Base-by-base conservation (phyloP, 139 green algal genomes). In the Chlamydomonas asymmetrica region DNA sequence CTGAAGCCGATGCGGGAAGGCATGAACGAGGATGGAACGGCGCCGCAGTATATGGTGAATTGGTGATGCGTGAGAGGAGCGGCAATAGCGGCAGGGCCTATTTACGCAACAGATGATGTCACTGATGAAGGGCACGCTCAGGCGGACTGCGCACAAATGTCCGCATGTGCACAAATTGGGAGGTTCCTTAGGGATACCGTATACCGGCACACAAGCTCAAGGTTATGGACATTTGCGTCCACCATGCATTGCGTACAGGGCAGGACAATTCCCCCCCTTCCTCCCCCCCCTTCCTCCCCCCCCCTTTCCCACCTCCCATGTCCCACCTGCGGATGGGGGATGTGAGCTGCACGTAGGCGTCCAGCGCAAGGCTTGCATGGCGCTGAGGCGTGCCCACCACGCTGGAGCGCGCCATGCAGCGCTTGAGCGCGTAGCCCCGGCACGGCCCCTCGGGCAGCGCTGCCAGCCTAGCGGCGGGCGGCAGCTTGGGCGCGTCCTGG, bases 261-360 rank as follows among this genome's bases (percentile, higher is more conserved):
- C 45, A 52, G 45, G 13, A 52, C 45, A 52, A 52, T 16, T 25
- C 45, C 45, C 18, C 45, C 45, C 45, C 45, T 25, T 52, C 13
- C 45, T 13, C 13, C 45, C 13, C 45, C 13, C 13, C 18, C 45
- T 16, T 13, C 13, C 13, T 25, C 13, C 45, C 45, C 45, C 45
- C 13, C 45, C 45, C 45, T 16, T 52, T 52, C 45, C 45, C 18
- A 52, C 45, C 45, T 16, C 45, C 45, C 45, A 16, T 13, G 45
- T 16, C 73, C 52, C 10, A 80, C 80, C 85, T 80, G 18, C 92
- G 80, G 78, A 97, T 97, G 56, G 92, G 92, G 3, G 83, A 92
- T 5, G 88, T 94, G 63, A 93, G 34, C 80, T 97, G 92, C 52
- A 93, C 88, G 74, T 97, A 97, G 1, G 77, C 87, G 8, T 78